A percentile compares a stretch with the other conserved stretches of the same genome.
Conservation (phyloP, 257 asterid genomes). For the Gentiana macrophylla region DNA sequence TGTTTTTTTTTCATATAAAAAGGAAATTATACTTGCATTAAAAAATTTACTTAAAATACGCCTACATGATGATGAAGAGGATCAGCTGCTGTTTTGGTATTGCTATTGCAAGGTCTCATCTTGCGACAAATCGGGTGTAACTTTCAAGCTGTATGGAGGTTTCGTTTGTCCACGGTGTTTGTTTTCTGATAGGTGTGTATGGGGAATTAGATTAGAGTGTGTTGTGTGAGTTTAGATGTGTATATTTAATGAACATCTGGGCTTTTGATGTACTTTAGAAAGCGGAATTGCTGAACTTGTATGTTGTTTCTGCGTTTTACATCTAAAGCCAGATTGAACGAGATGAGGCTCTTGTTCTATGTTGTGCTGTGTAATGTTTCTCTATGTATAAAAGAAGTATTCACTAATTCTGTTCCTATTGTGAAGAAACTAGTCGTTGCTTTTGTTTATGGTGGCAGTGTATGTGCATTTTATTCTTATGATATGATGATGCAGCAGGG, state of each 20-base stretch:
- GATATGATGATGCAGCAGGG: too few species aligned
- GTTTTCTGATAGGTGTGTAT: constrained; percentile 8
- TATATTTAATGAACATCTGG: constrained; percentile 14
- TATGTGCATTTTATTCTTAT: too few species aligned
- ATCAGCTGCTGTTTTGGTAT: too few species aligned
- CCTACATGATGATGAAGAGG: too few species aligned
- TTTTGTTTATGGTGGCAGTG: neutral
- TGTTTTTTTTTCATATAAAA: neutral
- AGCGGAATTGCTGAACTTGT: constrained; percentile 6
- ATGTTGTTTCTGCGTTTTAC: constrained; percentile 5
- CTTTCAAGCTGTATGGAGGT: neutral
- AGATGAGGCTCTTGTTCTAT: constrained; percentile 6
- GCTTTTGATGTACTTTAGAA: constrained; percentile 6
- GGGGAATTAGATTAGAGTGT: constrained; percentile 12
- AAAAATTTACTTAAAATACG: too few species aligned
- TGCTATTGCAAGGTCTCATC: too few species aligned
- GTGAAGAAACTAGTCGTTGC: constrained; percentile 2
- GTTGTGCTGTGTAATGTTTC: constrained; percentile 9
- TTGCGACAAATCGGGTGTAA: too few species aligned
- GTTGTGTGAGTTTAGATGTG: constrained; percentile 12
- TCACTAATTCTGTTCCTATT: constrained; percentile 13
- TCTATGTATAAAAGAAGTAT: constrained; percentile 15
- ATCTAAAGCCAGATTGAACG: constrained; percentile 12
- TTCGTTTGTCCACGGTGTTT: constrained; percentile 8
- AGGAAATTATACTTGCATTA: too few species aligned